Percentiles rank a stretch among this genome's conserved stretches.
Conservation (phyloP, 768 basidiomycete species). For the Tylopilus intermedius region DNA sequence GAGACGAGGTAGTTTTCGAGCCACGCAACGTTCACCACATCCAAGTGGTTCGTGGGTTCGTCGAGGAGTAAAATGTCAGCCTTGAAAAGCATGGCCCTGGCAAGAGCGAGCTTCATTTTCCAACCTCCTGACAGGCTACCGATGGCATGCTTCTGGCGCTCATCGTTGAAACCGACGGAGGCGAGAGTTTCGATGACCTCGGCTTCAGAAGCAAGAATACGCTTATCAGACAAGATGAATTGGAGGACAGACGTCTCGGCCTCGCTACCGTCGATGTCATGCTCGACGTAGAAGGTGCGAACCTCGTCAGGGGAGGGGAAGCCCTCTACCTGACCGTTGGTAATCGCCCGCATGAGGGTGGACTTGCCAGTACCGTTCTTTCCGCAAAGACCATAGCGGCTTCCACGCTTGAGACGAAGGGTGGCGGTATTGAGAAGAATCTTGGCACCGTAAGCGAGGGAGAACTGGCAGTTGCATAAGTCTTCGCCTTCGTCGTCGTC, state of each 20-base stretch:
- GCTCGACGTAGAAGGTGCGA: conserved; percentile 99
- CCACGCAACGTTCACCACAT: conserved; percentile 97
- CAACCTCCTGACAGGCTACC: conserved; percentile 95
- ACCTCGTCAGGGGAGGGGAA: conserved; percentile 97
- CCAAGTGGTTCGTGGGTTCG: conserved; percentile 96
- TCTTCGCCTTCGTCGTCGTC: conserved; percentile 99
- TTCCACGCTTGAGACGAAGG: conserved; percentile 96
- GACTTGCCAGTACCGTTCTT: conserved; percentile 99
- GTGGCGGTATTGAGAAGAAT: conserved; percentile 94
- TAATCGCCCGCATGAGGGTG: conserved; percentile 89
- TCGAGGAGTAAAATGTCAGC: conserved; percentile 95
- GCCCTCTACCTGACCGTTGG: conserved; percentile 94
- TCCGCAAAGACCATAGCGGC: conserved; percentile 97
- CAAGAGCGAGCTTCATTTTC: conserved; percentile 99
- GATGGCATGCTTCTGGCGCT: conserved; percentile 80
- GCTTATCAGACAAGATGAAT: conserved; percentile 84
- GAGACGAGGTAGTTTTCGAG: conserved; percentile 88
- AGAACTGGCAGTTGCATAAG: conserved; percentile 98
- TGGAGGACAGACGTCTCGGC: conserved; percentile 85
- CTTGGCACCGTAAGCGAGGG: conserved; percentile 97
- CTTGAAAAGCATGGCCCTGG: conserved; percentile 96
- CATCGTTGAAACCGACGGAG: conserved; percentile 88
- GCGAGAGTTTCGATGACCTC: conserved; percentile 79
- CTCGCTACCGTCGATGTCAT: conserved; percentile 96
- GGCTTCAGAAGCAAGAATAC: conserved; percentile 62